phyloP scores from a whole-genome alignment of 441 rosid genomes.

The Francoa sonchifolia region DNA sequence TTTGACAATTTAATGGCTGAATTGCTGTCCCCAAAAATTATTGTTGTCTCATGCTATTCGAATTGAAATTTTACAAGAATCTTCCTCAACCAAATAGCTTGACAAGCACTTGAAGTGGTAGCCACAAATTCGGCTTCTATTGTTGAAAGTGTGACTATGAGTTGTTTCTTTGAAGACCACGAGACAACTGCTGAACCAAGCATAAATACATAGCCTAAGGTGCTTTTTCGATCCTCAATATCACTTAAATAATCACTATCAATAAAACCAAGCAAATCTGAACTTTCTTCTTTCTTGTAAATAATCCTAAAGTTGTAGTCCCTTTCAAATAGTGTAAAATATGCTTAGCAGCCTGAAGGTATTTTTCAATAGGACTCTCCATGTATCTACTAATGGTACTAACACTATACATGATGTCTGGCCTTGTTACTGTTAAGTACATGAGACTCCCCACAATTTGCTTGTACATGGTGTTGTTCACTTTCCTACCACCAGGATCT shows the following conservation, averaged over 20 bases:
- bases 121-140: not conserved
- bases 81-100: slow-evolving; percentile 4
- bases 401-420: not conserved
- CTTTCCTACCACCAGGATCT: not conserved
- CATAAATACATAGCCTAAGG: not conserved
- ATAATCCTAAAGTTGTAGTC: not conserved
- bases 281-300: not conserved
- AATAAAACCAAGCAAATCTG: not conserved
- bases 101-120: not conserved
- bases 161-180: not conserved
- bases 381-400: not conserved
- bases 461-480: not conserved
- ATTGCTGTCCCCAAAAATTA: not conserved
- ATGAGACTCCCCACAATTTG: not conserved
- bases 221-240: not conserved
- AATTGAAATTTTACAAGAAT: not conserved
- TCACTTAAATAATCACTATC: not conserved
- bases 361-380: not conserved
- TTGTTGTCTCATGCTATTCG: not conserved
- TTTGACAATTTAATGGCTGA: not conserved
- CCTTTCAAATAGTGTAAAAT: not conserved
- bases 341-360: not conserved
- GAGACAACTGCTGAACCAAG: not conserved
- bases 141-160: not conserved
- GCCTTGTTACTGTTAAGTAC: not conserved